Percentiles rank a stretch among this genome's conserved stretches.
phyloP scores from a whole-genome alignment of 2,329 filamentous ascomycete species.

The Geosmithia putterillii region DNA sequence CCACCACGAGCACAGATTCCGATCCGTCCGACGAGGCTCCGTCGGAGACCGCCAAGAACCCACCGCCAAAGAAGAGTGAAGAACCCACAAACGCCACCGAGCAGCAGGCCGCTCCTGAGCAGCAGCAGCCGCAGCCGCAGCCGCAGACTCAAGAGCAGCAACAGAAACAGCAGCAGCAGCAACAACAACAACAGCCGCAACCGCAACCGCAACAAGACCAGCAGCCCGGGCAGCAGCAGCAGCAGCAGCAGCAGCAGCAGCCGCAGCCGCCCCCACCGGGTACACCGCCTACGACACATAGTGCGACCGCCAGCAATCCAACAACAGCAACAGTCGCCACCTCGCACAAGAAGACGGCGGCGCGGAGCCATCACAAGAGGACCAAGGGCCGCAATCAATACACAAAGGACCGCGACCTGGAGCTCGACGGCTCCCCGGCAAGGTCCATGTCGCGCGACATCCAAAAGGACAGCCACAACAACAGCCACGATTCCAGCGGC shows the following conservation, averaged over 20 bases:
- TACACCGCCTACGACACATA: constrained; percentile 31
- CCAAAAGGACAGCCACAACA: constrained; percentile 17
- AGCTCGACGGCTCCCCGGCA: constrained; percentile 43
- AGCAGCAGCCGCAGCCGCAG: constrained; percentile 1
- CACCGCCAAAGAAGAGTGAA: constrained; percentile 14
- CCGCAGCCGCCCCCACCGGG: constrained; percentile 16
- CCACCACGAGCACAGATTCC: constrained; percentile 42
- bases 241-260: not conserved
- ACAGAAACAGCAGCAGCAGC: not conserved
- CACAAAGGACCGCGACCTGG: constrained; percentile 58
- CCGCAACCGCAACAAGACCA: not conserved
- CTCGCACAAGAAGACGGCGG: constrained; percentile 43
- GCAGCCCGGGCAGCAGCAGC: not conserved
- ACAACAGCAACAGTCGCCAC: constrained; percentile 26
- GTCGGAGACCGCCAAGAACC: constrained; percentile 22
- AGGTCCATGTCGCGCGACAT: constrained; percentile 41
- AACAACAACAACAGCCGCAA: constrained; percentile 1
- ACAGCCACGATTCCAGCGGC: constrained; percentile 11
- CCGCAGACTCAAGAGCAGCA: not conserved
- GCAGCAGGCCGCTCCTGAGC: constrained; percentile 4
- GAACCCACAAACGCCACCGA: constrained; percentile 17
- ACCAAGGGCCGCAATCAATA: constrained; percentile 72
- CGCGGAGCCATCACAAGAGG: constrained; percentile 50
- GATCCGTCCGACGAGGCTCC: constrained; percentile 59
- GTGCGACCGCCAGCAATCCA: too few relatives aligned